Conservation (phyloP, 2,329 filamentous ascomycete species). For the Exophiala oligosperma region DNA sequence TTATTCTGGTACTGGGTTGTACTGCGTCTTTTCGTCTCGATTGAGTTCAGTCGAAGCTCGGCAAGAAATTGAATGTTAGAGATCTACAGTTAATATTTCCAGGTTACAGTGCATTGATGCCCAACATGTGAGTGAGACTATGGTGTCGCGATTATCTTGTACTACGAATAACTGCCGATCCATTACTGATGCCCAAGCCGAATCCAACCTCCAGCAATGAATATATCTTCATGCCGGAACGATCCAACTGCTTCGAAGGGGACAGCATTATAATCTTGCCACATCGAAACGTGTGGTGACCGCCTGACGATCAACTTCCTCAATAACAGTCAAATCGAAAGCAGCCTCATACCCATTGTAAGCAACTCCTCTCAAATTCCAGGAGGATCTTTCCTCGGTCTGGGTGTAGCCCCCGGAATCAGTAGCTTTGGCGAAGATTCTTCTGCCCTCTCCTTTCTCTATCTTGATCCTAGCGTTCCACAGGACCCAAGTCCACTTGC, state of each 20-base stretch:
- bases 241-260: background rate
- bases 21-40: no score
- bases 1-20: no score
- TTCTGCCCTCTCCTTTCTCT: constrained; percentile 42
- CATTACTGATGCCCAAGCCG: constrained; percentile 18
- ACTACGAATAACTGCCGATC: constrained; percentile 11
- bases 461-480: constrained; percentile 51
- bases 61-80: background rate
- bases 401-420: constrained; percentile 57
- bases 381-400: constrained; percentile 45
- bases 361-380: constrained; percentile 61
- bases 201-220: constrained; percentile 3
- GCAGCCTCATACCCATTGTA: constrained; percentile 62
- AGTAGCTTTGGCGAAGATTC: constrained; percentile 55
- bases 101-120: background rate
- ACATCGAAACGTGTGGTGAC: background rate
- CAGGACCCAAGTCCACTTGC: constrained; percentile 58
- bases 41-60: background rate
- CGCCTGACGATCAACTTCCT: constrained; percentile 12
- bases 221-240: background rate
- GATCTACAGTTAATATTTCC: no score
- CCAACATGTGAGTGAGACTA: background rate
- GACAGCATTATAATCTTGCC: constrained; percentile 1
- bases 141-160: constrained; percentile 6
- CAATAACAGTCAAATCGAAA: constrained; percentile 48